Evolutionary conservation across 441 rosid species (phyloP).

Genomic region (Metrosideros polymorpha): DNA sequence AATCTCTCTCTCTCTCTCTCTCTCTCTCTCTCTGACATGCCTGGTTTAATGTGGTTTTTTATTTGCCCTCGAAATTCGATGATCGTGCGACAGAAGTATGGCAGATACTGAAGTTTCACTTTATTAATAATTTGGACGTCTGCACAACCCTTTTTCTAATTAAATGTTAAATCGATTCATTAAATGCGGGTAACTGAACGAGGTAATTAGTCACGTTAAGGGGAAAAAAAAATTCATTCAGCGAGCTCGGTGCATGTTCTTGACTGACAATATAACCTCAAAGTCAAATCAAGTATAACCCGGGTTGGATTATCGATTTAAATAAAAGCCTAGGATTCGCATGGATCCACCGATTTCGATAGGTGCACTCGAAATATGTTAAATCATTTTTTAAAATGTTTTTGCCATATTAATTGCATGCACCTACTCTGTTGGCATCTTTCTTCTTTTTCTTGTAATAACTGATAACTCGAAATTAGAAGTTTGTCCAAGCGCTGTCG

Average conservation of each 20-base stretch:
- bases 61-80: neutral
- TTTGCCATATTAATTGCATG: neutral
- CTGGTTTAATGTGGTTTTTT: neutral
- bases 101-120: neutral
- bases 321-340: neutral
- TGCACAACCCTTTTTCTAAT: no score
- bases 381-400: neutral
- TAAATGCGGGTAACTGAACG: no score
- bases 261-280: no score
- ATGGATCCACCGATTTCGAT: neutral
- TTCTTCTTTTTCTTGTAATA: no score
- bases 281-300: no score
- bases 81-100: neutral
- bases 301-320: no score
- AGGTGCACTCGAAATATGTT: neutral
- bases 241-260: no score
- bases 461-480: neutral
- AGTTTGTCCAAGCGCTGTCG: neutral
- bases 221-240: no score
- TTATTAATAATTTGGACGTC: no score
- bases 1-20: neutral
- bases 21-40: neutral
- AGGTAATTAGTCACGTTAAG: no score
- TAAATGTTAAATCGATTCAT: no score
- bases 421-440: neutral